These are phyloP conservation scores for Porogramme epimiltina DNA, from an alignment of 1,284 basidiomycete species.

Conservation along the genomic window DNA sequence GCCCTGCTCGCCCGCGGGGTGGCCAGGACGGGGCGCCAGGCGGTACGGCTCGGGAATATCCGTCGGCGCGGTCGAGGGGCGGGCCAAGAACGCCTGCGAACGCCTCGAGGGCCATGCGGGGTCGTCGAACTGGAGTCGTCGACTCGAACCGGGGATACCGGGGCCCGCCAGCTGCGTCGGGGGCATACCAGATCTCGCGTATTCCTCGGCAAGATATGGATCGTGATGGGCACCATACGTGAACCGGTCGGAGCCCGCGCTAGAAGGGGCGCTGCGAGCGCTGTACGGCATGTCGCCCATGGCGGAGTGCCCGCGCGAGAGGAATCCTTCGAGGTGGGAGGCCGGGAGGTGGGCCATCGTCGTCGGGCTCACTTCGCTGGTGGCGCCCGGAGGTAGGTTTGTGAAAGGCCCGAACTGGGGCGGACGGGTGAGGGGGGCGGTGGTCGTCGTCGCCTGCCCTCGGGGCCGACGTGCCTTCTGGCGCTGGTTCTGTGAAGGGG, in stretches of 20 bases:
- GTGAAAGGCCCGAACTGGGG: constrained; percentile 65
- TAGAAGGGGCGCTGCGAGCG: constrained; percentile 21
- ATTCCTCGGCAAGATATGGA: constrained; percentile 20
- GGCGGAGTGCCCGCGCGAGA: constrained; percentile 13
- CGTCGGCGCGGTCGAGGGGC: constrained; percentile 25
- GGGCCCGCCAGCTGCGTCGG: constrained; percentile 52
- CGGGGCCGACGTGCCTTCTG: constrained; percentile 78
- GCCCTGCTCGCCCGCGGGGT: constrained; percentile 17
- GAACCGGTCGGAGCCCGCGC: constrained; percentile 16
- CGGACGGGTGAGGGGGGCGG: constrained; percentile 48
- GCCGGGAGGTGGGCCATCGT: constrained; percentile 10
- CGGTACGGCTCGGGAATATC: constrained; percentile 22
- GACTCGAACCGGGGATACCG: constrained; percentile 55
- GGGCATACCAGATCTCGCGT: constrained; percentile 19
- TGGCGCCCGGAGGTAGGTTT: constrained; percentile 36
- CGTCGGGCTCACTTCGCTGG: constrained; percentile 18
- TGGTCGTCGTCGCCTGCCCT: constrained; percentile 31
- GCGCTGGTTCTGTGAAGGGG: constrained; percentile 64
- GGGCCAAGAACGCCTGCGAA: constrained; percentile 17
- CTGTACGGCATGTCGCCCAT: constrained; percentile 14
- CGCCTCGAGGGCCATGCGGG: constrained; percentile 12
- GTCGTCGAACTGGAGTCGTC: constrained; percentile 19
- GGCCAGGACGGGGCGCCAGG: constrained; percentile 18
- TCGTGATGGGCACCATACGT: constrained; percentile 19
- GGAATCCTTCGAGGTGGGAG: constrained; percentile 13